Evolutionary conservation across 805 yeast genomes (phyloP).

Genomic region (Lipomyces kockii): DNA sequence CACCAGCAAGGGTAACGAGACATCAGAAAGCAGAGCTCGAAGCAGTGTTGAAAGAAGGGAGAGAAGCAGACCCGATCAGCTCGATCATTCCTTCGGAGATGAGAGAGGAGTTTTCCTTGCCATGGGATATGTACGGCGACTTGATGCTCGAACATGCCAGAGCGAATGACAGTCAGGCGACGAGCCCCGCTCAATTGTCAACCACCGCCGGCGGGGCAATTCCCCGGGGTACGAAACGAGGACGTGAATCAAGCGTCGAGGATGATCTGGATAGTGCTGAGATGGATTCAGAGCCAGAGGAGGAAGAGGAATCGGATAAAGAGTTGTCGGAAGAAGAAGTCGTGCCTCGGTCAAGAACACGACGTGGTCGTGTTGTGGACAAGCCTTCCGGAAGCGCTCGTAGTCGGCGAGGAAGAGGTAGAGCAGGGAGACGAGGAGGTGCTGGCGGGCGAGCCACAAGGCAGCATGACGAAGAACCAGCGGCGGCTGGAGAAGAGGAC

Average conservation of each 20-base stretch:
- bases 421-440: conserved; percentile 15
- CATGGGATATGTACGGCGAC: conserved; percentile 55
- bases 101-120: conserved; percentile 47
- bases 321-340: conserved; percentile 36
- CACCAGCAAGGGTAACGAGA: conserved; percentile 1
- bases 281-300: conserved; percentile 19
- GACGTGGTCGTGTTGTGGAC: conserved; percentile 15
- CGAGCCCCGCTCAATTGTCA: conserved; percentile 36
- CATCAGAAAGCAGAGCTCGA: conserved; percentile 6
- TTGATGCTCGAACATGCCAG: conserved; percentile 49
- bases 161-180: conserved; percentile 35
- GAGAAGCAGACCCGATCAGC: conserved; percentile 17
- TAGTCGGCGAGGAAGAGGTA: conserved; percentile 16
- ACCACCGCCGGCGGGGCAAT: conserved; percentile 13
- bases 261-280: conserved; percentile 16
- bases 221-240: conserved; percentile 21
- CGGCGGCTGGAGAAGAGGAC: conserved; percentile 12
- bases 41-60: conserved; percentile 32
- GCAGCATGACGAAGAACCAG: conserved; percentile 7
- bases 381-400: neutral
- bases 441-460: neutral
- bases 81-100: conserved; percentile 22
- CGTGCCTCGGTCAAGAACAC: conserved; percentile 18
- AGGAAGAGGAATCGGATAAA: conserved; percentile 18
- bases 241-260: conserved; percentile 23